A percentile compares a stretch with the other conserved stretches of the same genome.
phyloP scores from a whole-genome alignment of 257 asterid species.

The Echium plantagineum region DNA sequence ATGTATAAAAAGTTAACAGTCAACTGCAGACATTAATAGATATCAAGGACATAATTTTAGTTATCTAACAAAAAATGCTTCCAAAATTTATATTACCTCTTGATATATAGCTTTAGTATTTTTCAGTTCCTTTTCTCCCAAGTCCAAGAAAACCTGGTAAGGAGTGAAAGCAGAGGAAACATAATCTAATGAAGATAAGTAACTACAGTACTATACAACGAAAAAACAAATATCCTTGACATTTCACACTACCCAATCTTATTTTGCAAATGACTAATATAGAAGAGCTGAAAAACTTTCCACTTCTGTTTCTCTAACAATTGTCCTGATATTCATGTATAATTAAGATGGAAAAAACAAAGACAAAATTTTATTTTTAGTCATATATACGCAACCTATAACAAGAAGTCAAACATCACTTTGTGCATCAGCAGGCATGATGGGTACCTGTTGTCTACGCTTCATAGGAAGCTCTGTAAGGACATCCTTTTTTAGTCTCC shows the following conservation, averaged over 20 bases:
- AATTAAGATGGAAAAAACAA: neutral
- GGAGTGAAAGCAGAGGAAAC: constrained; percentile 4
- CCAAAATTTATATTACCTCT: constrained; percentile 43
- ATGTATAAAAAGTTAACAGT: neutral
- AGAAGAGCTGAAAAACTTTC: neutral
- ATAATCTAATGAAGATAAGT: neutral
- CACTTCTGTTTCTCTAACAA: neutral
- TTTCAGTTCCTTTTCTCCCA: constrained; percentile 72
- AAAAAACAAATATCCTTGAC: neutral
- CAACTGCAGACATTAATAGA: neutral
- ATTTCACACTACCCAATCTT: neutral
- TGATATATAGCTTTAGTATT: constrained; percentile 60
- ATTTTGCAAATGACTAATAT: too few relatives aligned
- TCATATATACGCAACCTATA: too few relatives aligned
- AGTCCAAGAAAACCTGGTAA: constrained; percentile 72
- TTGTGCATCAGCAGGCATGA: constrained; percentile 1
- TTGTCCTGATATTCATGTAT: too few relatives aligned
- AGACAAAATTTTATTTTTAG: neutral
- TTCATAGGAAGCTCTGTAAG: constrained; percentile 85
- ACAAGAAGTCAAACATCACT: neutral
- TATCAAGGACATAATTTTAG: neutral
- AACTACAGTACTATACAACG: neutral
- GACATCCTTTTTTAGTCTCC: constrained; percentile 93
- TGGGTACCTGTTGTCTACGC: constrained; percentile 78
- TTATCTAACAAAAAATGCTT: constrained; percentile 1